Evolutionary conservation across 192 early-diverging fungal genomes (phyloP).

Genomic region (Coemansia javaensis): DNA sequence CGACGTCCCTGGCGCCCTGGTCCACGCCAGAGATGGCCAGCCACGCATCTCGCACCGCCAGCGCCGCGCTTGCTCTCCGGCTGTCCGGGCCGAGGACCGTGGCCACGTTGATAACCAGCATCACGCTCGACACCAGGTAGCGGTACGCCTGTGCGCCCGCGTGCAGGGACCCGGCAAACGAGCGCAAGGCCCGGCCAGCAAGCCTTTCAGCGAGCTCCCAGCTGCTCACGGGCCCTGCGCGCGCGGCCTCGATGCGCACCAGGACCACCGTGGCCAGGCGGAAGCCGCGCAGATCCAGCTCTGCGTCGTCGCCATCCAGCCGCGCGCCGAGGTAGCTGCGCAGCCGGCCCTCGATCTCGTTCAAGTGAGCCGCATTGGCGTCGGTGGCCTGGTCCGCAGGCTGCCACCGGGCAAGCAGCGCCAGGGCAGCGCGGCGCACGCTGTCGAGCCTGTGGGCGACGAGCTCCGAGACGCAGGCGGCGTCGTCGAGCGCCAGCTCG

Average conservation of each 20-base stretch:
- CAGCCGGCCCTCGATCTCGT: slow-evolving; percentile 17
- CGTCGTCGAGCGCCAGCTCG: slow-evolving; percentile 26
- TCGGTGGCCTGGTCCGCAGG: not conserved
- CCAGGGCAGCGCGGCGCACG: slow-evolving; percentile 16
- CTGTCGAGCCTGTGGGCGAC: slow-evolving; percentile 12
- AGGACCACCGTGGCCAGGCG: slow-evolving; percentile 18
- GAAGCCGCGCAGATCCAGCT: not conserved
- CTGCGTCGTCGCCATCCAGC: not conserved
- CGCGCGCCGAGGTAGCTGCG: not conserved
- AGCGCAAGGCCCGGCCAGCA: not conserved
- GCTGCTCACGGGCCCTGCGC: not conserved
- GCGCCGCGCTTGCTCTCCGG: not conserved
- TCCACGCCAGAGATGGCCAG: not conserved
- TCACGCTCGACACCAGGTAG: slow-evolving; percentile 11
- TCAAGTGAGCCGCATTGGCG: not conserved
- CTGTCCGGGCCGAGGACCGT: slow-evolving; percentile 2
- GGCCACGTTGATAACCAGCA: slow-evolving; percentile 28
- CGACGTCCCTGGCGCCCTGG: not conserved
- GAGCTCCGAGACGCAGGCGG: slow-evolving; percentile 16
- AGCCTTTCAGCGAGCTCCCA: slow-evolving; percentile 24
- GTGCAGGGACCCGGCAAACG: not conserved
- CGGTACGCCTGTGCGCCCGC: not conserved
- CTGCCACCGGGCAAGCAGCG: slow-evolving; percentile 25
- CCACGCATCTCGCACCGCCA: slow-evolving; percentile 17
- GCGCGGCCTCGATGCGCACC: slow-evolving; percentile 23